Percentiles rank a stretch among this genome's conserved stretches.
phyloP scores from a whole-genome alignment of 495 filamentous ascomycete genomes.

The Talaromyces stipitatus region DNA sequence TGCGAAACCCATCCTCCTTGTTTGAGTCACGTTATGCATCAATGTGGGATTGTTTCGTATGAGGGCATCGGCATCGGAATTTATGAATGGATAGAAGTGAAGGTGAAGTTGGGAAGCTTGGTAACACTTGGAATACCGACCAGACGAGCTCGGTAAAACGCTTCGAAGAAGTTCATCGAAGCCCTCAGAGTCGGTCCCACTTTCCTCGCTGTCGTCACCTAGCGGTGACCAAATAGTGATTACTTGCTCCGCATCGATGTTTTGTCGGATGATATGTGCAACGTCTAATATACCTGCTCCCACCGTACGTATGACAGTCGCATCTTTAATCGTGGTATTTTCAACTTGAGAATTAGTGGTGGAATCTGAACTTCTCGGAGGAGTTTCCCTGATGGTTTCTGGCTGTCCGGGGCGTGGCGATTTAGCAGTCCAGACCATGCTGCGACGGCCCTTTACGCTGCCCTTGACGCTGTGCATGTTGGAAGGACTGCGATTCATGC shows the following conservation, averaged over 20 bases:
- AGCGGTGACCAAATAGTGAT: constrained; percentile 73
- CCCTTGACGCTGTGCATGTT: constrained; percentile 26
- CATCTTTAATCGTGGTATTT: constrained; percentile 34
- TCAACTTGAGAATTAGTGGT: constrained; percentile 41
- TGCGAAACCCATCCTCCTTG: constrained; percentile 88
- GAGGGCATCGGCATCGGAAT: constrained; percentile 67
- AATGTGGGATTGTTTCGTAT: constrained; percentile 83
- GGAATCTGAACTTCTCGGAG: constrained; percentile 44
- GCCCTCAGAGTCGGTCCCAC: constrained; percentile 44
- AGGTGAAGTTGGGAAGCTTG: constrained; percentile 67
- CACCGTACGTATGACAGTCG: constrained; percentile 55
- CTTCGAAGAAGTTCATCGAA: constrained; percentile 73
- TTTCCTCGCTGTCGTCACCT: constrained; percentile 46
- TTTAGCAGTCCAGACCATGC: constrained; percentile 70
- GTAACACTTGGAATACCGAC: constrained; percentile 63
- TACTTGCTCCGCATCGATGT: constrained; percentile 66
- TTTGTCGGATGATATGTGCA: constrained; percentile 67
- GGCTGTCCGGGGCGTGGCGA: constrained; percentile 20
- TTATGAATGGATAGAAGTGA: constrained; percentile 65
- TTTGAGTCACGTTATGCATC: constrained; percentile 70
- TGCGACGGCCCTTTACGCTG: constrained; percentile 55
- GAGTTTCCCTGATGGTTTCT: constrained; percentile 36
- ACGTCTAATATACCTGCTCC: constrained; percentile 79
- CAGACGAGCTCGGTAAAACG: constrained; percentile 62
- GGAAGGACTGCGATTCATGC: constrained; percentile 21